A percentile compares a stretch with the other conserved stretches of the same genome.
phyloP scores from a whole-genome alignment of 495 filamentous ascomycete species.

The Penicillium nucicola region DNA sequence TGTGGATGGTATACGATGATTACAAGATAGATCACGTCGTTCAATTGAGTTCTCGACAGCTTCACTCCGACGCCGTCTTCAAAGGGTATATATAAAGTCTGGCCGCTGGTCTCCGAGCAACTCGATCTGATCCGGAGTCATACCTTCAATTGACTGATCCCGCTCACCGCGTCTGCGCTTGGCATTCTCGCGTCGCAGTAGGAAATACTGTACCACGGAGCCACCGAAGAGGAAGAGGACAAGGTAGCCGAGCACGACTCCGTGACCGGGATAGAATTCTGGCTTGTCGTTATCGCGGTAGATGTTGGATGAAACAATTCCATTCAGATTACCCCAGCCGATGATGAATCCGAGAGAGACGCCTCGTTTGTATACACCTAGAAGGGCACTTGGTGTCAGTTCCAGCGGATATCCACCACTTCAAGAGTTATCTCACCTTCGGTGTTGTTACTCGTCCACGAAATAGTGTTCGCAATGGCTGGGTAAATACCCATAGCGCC shows the following conservation, averaged over 20 bases:
- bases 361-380: slow-evolving; percentile 83
- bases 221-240: slow-evolving; percentile 58
- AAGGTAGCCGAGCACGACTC: slow-evolving; percentile 58
- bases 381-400: not conserved
- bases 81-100: slow-evolving; percentile 76
- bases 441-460: slow-evolving; percentile 85
- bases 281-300: slow-evolving; percentile 56
- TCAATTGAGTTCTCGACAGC: not conserved
- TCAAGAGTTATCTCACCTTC: slow-evolving; percentile 50
- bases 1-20: no score
- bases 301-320: slow-evolving; percentile 76
- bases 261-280: slow-evolving; percentile 55
- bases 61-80: not conserved
- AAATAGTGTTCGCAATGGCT: slow-evolving; percentile 85
- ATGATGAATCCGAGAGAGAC: slow-evolving; percentile 84
- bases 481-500: slow-evolving; percentile 91
- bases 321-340: slow-evolving; percentile 92
- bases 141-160: slow-evolving; percentile 58
- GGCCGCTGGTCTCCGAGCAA: slow-evolving; percentile 66
- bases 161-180: slow-evolving; percentile 57
- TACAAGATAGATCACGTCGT: not conserved
- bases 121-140: slow-evolving; percentile 29
- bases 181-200: slow-evolving; percentile 48
- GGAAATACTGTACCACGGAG: slow-evolving; percentile 58
- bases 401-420: not conserved